These are phyloP conservation scores for Solanum peruvianum DNA, from an alignment of 257 asterid genomes.

Conservation along the genomic window DNA sequence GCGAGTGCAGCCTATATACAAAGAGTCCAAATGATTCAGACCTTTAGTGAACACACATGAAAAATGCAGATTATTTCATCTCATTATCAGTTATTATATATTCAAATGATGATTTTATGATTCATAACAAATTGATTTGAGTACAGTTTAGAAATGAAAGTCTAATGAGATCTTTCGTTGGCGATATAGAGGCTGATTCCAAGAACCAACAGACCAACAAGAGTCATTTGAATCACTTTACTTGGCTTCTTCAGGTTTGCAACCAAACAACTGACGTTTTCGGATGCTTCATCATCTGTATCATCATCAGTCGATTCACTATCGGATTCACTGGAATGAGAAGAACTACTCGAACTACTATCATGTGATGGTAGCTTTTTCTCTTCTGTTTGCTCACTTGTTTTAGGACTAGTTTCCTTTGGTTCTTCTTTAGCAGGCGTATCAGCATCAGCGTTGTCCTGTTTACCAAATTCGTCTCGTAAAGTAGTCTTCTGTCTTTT, in stretches of 20 bases:
- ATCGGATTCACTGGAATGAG: background rate
- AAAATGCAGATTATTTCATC: background rate
- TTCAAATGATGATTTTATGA: background rate
- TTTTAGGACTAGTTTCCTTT: background rate
- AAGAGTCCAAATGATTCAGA: background rate
- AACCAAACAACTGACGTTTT: constrained; percentile 9
- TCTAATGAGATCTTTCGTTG: background rate
- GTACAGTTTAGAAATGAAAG: background rate
- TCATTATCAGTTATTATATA: background rate
- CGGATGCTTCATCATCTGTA: background rate
- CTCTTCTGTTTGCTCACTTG: background rate
- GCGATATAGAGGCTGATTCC: constrained; percentile 25
- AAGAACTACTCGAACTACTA: background rate
- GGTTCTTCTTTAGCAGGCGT: constrained; percentile 1
- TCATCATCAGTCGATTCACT: background rate
- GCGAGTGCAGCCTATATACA: background rate
- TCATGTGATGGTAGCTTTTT: background rate
- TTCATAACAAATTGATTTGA: background rate
- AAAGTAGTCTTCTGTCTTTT: constrained; percentile 1
- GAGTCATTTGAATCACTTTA: constrained; percentile 12
- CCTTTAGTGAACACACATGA: background rate
- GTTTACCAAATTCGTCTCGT: constrained; percentile 3
- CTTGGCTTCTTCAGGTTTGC: constrained; percentile 32
- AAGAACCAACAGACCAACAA: constrained; percentile 23
- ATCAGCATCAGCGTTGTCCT: background rate